Percentiles rank a stretch among this genome's conserved stretches.
Evolutionary conservation across 164 flowering plant species (phyloP).

Genomic region (Vitis rotundifolia): DNA sequence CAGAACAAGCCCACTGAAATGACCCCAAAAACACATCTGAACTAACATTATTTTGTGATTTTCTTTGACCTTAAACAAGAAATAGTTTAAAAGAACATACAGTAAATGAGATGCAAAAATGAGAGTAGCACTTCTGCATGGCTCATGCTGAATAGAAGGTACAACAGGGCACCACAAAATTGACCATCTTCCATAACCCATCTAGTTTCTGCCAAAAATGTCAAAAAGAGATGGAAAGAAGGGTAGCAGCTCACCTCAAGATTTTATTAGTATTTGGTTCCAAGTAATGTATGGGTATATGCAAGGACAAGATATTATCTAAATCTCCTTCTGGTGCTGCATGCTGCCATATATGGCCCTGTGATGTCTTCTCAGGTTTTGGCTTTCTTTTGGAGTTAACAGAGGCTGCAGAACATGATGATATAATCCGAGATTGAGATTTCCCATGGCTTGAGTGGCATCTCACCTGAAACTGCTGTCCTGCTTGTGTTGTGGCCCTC

Average conservation of each 20-base stretch:
- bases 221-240: not conserved
- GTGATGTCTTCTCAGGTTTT: conserved; percentile 3
- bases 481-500: conserved; percentile 26
- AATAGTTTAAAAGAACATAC: too few relatives aligned
- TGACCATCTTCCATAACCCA: not conserved
- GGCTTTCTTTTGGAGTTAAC: conserved; percentile 7
- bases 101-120: too few relatives aligned
- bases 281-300: conserved; percentile 30
- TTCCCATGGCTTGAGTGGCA: conserved; percentile 8
- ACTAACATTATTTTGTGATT: too few relatives aligned
- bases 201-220: not conserved
- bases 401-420: conserved; percentile 17
- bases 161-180: conserved; percentile 8
- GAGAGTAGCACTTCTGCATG: too few relatives aligned
- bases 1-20: too few relatives aligned
- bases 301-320: conserved; percentile 50
- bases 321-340: conserved; percentile 21
- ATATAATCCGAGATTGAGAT: conserved; percentile 36
- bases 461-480: conserved; percentile 16
- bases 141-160: conserved; percentile 2
- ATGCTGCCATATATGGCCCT: conserved; percentile 16
- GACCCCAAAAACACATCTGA: too few relatives aligned
- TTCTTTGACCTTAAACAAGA: too few relatives aligned
- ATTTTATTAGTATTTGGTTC: conserved; percentile 18
- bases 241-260: conserved; percentile 1